Evolutionary conservation across 2,329 filamentous ascomycete species (phyloP).

Genomic region (Neophaeococcomyces aloes): DNA sequence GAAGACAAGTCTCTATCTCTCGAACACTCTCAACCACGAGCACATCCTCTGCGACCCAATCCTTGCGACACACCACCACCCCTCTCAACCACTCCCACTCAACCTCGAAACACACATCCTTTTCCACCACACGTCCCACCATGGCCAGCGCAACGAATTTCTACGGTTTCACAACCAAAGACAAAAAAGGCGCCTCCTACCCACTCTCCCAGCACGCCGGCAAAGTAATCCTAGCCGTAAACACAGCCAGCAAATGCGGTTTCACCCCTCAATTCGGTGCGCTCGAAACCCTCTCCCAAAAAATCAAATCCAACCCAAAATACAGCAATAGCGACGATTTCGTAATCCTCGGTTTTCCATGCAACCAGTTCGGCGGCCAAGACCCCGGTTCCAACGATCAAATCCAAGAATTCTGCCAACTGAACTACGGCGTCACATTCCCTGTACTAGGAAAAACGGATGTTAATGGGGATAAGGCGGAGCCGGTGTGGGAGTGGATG

Average conservation of each 20-base stretch:
- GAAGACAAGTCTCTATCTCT: background rate
- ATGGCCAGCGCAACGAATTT: constrained; percentile 63
- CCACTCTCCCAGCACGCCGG: constrained; percentile 63
- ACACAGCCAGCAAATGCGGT: constrained; percentile 97
- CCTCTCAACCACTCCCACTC: background rate
- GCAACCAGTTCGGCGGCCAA: constrained; percentile 92
- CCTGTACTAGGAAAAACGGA: constrained; percentile 86
- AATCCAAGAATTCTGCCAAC: constrained; percentile 73
- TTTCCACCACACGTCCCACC: background rate
- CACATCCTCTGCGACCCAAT: background rate
- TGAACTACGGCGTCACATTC: constrained; percentile 92
- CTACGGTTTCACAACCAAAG: constrained; percentile 74
- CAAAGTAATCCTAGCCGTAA: constrained; percentile 93
- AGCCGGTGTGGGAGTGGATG: constrained; percentile 68
- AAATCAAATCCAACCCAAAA: constrained; percentile 46
- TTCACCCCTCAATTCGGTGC: constrained; percentile 93
- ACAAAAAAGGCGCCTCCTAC: constrained; percentile 66
- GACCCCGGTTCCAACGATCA: constrained; percentile 76
- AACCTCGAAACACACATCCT: too few relatives aligned
- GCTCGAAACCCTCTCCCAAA: constrained; percentile 83
- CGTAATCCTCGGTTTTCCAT: constrained; percentile 86
- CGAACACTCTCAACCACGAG: background rate
- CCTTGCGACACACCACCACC: background rate
- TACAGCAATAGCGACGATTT: constrained; percentile 72
- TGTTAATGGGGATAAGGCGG: constrained; percentile 76